Evolutionary conservation across 2,329 filamentous ascomycete genomes (phyloP).

Genomic region (Arachnopeziza araneosa): DNA sequence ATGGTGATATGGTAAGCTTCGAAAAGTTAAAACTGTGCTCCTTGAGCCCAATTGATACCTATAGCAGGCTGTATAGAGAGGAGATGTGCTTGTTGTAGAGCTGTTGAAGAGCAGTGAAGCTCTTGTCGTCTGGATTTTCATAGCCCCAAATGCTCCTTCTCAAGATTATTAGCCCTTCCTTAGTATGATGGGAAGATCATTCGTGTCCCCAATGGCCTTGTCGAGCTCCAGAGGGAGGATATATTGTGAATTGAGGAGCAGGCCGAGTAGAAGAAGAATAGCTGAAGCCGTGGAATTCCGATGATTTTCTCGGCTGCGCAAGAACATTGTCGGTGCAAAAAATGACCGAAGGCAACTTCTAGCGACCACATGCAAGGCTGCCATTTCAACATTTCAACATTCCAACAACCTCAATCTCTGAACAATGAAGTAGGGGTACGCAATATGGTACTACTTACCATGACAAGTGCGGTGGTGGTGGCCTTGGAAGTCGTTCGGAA

Average conservation of each 20-base stretch:
- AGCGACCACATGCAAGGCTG: constrained; percentile 5
- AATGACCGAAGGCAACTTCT: constrained; percentile 11
- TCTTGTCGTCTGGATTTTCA: constrained; percentile 49
- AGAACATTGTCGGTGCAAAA: constrained; percentile 18
- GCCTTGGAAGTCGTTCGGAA: constrained; percentile 42
- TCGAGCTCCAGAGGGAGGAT: not conserved
- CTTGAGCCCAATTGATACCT: constrained; percentile 32
- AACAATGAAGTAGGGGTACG: constrained; percentile 7
- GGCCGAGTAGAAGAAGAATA: not conserved
- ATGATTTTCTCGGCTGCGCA: constrained; percentile 22
- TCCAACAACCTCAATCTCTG: not conserved
- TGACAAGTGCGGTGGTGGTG: constrained; percentile 63
- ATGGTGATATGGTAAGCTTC: constrained; percentile 26
- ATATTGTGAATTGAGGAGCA: not conserved
- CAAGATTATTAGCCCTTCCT: constrained; percentile 7
- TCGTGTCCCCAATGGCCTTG: not conserved
- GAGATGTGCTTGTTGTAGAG: constrained; percentile 30
- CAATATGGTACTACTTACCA: constrained; percentile 71
- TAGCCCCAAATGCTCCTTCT: constrained; percentile 27
- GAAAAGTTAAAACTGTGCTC: not conserved
- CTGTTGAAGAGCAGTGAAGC: constrained; percentile 42
- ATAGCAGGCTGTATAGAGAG: constrained; percentile 36
- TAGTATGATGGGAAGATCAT: not conserved
- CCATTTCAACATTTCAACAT: not conserved
- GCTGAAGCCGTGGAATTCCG: constrained; percentile 19